phyloP scores from a whole-genome alignment of 805 yeast genomes.

The Candida pseudoglaebosa region DNA sequence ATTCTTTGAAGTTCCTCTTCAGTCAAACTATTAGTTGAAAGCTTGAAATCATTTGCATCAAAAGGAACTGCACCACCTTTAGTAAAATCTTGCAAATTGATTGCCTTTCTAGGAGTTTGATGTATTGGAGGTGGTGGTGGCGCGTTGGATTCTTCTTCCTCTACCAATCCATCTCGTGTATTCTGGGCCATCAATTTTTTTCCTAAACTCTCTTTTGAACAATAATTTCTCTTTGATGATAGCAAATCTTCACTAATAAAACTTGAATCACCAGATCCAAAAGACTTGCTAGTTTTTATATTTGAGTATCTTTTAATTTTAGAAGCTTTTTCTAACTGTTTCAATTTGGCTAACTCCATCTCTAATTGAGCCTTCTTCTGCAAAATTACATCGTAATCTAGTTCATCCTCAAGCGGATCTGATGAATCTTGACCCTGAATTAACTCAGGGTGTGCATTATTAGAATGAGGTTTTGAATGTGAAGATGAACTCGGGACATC shows the following conservation, averaged over 20 bases:
- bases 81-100: neutral
- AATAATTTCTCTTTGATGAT: slow-evolving; percentile 29
- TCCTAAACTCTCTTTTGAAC: slow-evolving; percentile 33
- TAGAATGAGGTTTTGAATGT: neutral
- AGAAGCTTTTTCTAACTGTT: slow-evolving; percentile 23
- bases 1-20: slow-evolving; percentile 27
- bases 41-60: slow-evolving; percentile 35
- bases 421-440: neutral
- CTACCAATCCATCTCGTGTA: slow-evolving; percentile 15
- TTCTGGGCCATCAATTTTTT: slow-evolving; percentile 23
- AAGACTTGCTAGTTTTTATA: slow-evolving; percentile 3
- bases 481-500: slow-evolving; percentile 12
- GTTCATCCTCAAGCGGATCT: slow-evolving; percentile 6
- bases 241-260: slow-evolving; percentile 32
- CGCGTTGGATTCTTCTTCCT: slow-evolving; percentile 16
- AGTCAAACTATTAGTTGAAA: slow-evolving; percentile 21
- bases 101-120: slow-evolving; percentile 12
- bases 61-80: slow-evolving; percentile 19
- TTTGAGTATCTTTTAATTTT: slow-evolving; percentile 4
- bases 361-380: slow-evolving; percentile 37
- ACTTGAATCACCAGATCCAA: slow-evolving; percentile 22
- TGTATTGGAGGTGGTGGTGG: slow-evolving; percentile 38
- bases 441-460: neutral
- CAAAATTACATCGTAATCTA: slow-evolving; percentile 26
- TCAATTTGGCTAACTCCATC: slow-evolving; percentile 32